Percentiles rank a stretch among this genome's conserved stretches.
These are phyloP conservation scores for Paramecium biaurelia DNA, from an alignment of 73 alveolate genomes.

Conservation along the genomic window DNA sequence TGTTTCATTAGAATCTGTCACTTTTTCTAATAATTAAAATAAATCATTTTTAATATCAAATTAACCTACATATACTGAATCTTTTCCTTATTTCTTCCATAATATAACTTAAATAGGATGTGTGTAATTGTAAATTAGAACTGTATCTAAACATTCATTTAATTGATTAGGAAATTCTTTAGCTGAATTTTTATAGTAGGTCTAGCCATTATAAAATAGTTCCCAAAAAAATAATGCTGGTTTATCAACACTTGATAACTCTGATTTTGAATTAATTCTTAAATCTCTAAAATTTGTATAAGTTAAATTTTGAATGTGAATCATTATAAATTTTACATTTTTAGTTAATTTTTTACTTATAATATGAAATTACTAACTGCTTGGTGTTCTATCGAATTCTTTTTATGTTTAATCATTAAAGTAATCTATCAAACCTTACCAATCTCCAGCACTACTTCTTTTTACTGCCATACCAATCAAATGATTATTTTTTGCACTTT, in stretches of 20 bases:
- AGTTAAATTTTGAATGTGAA: not conserved
- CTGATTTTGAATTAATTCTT: not conserved
- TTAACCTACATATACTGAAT: not conserved
- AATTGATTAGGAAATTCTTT: not conserved
- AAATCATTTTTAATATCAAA: not conserved
- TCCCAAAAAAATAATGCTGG: slow-evolving; percentile 47
- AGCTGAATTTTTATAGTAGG: not conserved
- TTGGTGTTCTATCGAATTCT: slow-evolving; percentile 10
- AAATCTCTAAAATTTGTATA: not conserved
- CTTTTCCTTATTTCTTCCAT: slow-evolving; percentile 2
- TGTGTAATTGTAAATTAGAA: not conserved
- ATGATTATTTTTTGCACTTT: not conserved
- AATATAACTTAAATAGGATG: slow-evolving; percentile 7
- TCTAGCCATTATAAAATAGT: not conserved
- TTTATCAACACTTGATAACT: not conserved
- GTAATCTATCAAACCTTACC: not conserved
- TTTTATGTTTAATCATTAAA: slow-evolving; percentile 1
- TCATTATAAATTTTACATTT: not conserved
- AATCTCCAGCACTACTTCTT: not conserved
- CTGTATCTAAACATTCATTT: slow-evolving; percentile 2
- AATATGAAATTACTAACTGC: not conserved
- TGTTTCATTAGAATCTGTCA: not conserved
- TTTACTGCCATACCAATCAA: slow-evolving; percentile 6
- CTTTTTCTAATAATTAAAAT: not conserved
- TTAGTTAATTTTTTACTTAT: not conserved